A percentile compares a stretch with the other conserved stretches of the same genome.
These are phyloP conservation scores for Biscutella laevigata DNA, from an alignment of 441 rosid genomes.

Conservation along the genomic window DNA sequence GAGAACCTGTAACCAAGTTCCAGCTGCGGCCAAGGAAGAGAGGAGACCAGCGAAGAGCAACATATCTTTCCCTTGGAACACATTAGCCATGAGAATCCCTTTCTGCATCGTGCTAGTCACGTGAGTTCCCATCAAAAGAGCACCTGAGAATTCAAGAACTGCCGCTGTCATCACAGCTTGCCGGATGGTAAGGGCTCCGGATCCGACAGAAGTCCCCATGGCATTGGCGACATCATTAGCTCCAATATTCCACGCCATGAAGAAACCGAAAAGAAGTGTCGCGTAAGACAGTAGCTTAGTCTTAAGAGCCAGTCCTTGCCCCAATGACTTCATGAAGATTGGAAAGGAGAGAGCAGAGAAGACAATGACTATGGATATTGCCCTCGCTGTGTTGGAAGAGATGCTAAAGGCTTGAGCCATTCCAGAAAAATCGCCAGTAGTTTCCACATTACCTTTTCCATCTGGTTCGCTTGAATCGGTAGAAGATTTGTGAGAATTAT, in stretches of 20 bases:
- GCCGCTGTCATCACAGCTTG: conserved; percentile 93
- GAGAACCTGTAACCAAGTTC: conserved; percentile 93
- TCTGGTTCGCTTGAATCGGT: conserved; percentile 22
- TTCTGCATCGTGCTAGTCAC: conserved; percentile 98
- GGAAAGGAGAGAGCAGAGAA: conserved; percentile 73
- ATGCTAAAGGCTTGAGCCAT: conserved; percentile 80
- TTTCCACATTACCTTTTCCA: conserved; percentile 26
- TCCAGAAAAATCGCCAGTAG: conserved; percentile 37
- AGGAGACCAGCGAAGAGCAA: conserved; percentile 85
- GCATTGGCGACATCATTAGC: conserved; percentile 99
- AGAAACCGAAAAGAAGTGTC: conserved; percentile 77
- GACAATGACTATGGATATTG: conserved; percentile 57
- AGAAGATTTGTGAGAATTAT: conserved; percentile 15
- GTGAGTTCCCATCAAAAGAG: conserved; percentile 87
- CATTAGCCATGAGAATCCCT: conserved; percentile 75
- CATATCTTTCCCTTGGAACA: conserved; percentile 78
- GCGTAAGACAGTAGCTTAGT: conserved; percentile 60
- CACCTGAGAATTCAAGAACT: conserved; percentile 92
- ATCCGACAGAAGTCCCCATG: conserved; percentile 97
- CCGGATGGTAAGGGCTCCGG: conserved; percentile 69
- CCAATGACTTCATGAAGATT: conserved; percentile 63
- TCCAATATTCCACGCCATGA: conserved; percentile 99
- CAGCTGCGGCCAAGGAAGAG: conserved; percentile 90
- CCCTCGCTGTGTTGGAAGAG: conserved; percentile 64
- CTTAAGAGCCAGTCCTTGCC: conserved; percentile 56